Percentiles rank a stretch among this genome's conserved stretches.
These are phyloP conservation scores for Naematelia encephala DNA, from an alignment of 768 basidiomycete genomes.

Conservation along the genomic window DNA sequence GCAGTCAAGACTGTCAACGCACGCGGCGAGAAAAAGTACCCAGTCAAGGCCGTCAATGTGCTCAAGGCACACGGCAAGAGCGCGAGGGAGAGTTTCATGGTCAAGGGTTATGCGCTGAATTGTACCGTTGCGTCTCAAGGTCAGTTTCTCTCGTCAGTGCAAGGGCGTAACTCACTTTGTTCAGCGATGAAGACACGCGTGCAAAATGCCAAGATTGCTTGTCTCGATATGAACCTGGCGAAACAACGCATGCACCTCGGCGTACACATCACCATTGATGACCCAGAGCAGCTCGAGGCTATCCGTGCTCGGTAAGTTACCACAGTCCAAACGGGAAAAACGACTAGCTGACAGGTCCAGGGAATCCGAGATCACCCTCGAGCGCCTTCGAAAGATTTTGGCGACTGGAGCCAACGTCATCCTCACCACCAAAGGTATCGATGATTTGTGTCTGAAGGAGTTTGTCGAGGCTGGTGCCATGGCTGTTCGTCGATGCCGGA, in stretches of 20 bases:
- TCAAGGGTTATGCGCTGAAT: constrained; percentile 95
- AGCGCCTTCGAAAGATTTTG: constrained; percentile 91
- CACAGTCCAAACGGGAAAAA: not conserved
- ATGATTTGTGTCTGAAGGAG: constrained; percentile 95
- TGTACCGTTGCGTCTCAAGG: constrained; percentile 99
- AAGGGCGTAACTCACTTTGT: not conserved
- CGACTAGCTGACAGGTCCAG: constrained; percentile 53
- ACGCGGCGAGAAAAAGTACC: constrained; percentile 95
- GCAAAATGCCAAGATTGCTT: constrained; percentile 91
- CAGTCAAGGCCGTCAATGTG: constrained; percentile 97
- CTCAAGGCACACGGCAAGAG: constrained; percentile 96
- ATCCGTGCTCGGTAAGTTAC: constrained; percentile 77
- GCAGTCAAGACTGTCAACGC: constrained; percentile 91
- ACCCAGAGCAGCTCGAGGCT: constrained; percentile 92
- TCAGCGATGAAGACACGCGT: constrained; percentile 97
- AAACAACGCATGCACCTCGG: constrained; percentile 97
- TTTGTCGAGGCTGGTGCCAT: constrained; percentile 99
- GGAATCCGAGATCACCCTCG: constrained; percentile 92
- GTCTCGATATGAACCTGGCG: constrained; percentile 94
- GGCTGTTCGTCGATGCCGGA: constrained; percentile 95
- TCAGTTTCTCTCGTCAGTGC: constrained; percentile 54
- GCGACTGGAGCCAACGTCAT: constrained; percentile 95
- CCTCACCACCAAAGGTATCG: constrained; percentile 96
- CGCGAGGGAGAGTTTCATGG: constrained; percentile 88
- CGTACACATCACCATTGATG: constrained; percentile 93